Base-by-base conservation (phyloP, 1,139 yeast species). In the Hyphopichia pseudoburtonii region DNA sequence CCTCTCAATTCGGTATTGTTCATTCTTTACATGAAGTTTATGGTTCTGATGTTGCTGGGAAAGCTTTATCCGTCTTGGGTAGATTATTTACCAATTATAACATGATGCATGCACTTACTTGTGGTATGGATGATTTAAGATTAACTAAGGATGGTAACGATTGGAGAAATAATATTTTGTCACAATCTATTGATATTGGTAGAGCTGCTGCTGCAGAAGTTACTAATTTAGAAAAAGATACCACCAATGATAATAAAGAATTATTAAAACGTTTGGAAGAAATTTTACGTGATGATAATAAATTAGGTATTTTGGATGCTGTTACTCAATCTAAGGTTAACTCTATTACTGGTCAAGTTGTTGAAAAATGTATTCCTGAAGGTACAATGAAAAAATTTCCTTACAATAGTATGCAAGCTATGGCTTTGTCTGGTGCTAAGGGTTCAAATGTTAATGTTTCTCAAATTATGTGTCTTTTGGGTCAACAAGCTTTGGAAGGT, bases 101-200 rank as follows among this genome's bases (percentile, higher is more conserved):
- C 53, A 92, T 86, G 78, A 77, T 81, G 70, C 85, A 88, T 40
- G 98, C 96, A 2, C 86, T 94, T 57, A 92, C 98, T 8, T 94
- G 99, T 81, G 98, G 99, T 76, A 94, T 94, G 98, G 99, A 94
- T 60, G 99, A 94, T 66, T 76, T 94, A 62, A 81, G 96, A 60
- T 76, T 94, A 51, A 92, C 97, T 17, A 79, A 66, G 5, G 95
- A 88, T 52, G 99, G 99, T 59, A 90, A 94, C 60, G 58, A 71
- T 42, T 84, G 95, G 95, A 82, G 99, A 73, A 68, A 69, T 16
- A 94, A 88, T 37, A 86, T 92, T 45, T 74, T 94, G 60, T 70
- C 77, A 48, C 80, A 82, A 47, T 82, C 95, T 17, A 77, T 75
- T 38, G 94, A 86, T 52, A 82, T 81, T 42, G 98, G 98, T 55